Percentiles rank a stretch among this genome's conserved stretches.
Evolutionary conservation across 768 basidiomycete genomes (phyloP).

Genomic region (Mycena metata): DNA sequence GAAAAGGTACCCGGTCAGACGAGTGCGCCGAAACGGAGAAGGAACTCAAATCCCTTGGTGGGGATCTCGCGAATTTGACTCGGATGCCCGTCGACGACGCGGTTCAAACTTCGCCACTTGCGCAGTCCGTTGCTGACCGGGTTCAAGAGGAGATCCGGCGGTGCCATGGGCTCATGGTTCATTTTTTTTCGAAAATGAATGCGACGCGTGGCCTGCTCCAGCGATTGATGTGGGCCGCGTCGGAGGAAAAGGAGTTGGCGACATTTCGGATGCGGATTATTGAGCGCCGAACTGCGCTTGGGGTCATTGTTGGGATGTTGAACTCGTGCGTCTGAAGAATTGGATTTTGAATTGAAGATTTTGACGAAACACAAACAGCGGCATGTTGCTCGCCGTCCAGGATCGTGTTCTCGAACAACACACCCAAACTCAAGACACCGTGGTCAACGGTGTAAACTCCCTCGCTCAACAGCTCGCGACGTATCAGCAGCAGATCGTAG

Average conservation of each 20-base stretch:
- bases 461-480: slow-evolving; percentile 2
- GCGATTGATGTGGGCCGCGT: slow-evolving; percentile 8
- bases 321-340: not conserved
- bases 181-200: not conserved
- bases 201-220: no score
- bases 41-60: slow-evolving; percentile 6
- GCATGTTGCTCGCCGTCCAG: not conserved
- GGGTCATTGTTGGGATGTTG: not conserved
- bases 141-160: not conserved
- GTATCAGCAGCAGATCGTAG: slow-evolving; percentile 1
- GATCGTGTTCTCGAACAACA: not conserved
- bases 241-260: slow-evolving; percentile 8
- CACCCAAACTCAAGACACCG: not conserved
- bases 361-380: no score
- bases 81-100: not conserved
- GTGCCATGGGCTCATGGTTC: no score
- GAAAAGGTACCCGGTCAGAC: no score
- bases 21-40: not conserved
- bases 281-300: slow-evolving; percentile 6
- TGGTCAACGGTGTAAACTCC: not conserved
- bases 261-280: not conserved
- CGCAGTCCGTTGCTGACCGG: not conserved
- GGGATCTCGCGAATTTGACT: slow-evolving; percentile 7
- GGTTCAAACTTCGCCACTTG: not conserved
- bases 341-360: no score